Conservation (phyloP, 2,329 filamentous ascomycete species). For the Trichoderma aggressivum region DNA sequence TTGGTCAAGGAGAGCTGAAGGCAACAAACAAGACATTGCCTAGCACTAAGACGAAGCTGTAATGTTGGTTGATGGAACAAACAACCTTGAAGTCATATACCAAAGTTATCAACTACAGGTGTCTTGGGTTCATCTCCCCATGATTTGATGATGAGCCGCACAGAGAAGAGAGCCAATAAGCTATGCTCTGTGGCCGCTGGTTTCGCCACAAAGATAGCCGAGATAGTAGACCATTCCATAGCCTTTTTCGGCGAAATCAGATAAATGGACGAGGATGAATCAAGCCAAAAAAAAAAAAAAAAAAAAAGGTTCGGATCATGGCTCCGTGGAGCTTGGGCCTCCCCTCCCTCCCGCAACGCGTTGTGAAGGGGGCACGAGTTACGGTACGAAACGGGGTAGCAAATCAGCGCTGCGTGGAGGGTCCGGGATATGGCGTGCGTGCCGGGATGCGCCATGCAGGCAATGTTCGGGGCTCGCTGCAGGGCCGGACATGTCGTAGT, state of each 20-base stretch:
- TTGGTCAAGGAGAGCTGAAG: neutral
- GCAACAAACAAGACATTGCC: neutral
- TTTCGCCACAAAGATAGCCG: neutral
- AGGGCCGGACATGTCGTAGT: neutral
- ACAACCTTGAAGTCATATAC: neutral
- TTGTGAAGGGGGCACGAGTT: neutral
- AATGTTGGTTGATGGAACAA: neutral
- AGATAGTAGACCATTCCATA: neutral
- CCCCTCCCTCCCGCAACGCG: neutral
- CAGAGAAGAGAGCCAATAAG: neutral
- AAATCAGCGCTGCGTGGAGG: neutral
- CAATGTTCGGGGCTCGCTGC: conserved; percentile 4
- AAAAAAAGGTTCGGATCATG: neutral
- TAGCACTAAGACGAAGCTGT: neutral
- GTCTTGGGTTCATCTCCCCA: neutral
- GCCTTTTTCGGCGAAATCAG: neutral
- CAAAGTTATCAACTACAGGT: neutral
- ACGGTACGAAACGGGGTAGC: neutral
- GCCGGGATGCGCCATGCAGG: conserved; percentile 11
- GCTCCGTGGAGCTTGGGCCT: neutral
- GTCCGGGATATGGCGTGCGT: conserved; percentile 7
- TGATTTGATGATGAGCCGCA: neutral
- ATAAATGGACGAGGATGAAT: neutral
- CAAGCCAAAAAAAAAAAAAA: too few species aligned
- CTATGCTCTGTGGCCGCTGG: neutral